Evolutionary conservation across 1,284 basidiomycete species (phyloP).

Genomic region (Cryptococcus neoformans): DNA sequence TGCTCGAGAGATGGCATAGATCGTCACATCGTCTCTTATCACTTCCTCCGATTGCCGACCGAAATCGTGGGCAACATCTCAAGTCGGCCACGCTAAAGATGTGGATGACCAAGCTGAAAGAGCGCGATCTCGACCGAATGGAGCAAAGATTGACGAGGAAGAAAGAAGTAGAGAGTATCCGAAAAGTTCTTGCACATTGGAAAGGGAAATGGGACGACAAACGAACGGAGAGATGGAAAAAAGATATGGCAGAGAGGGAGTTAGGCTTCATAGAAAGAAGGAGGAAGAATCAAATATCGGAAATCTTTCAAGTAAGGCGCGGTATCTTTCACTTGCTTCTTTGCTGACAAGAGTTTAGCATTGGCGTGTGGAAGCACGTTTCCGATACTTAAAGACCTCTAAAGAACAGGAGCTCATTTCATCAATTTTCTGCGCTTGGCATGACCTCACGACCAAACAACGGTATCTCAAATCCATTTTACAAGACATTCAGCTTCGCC

Average conservation of each 20-base stretch:
- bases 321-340: too few species aligned
- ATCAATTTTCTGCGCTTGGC: conserved; percentile 6
- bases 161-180: not conserved
- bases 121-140: conserved; percentile 13
- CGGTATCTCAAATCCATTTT: not conserved
- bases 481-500: not conserved
- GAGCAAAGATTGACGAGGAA: conserved; percentile 7
- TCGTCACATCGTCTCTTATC: conserved; percentile 19
- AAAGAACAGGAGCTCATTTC: not conserved
- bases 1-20: conserved; percentile 32
- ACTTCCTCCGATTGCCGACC: conserved; percentile 34
- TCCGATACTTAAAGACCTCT: conserved; percentile 3
- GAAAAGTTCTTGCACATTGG: conserved; percentile 25
- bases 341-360: conserved; percentile 10
- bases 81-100: conserved; percentile 14
- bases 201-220: conserved; percentile 15
- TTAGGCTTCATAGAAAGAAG: conserved; percentile 10
- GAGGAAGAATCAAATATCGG: not conserved
- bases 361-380: conserved; percentile 14
- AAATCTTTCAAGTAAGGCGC: too few species aligned
- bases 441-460: not conserved
- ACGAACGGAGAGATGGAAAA: conserved; percentile 33
- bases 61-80: conserved; percentile 22
- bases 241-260: conserved; percentile 29
- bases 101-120: conserved; percentile 23